A percentile compares a stretch with the other conserved stretches of the same genome.
phyloP scores from a whole-genome alignment of 2,329 filamentous ascomycete genomes.

The Thielaviopsis cerberus region DNA sequence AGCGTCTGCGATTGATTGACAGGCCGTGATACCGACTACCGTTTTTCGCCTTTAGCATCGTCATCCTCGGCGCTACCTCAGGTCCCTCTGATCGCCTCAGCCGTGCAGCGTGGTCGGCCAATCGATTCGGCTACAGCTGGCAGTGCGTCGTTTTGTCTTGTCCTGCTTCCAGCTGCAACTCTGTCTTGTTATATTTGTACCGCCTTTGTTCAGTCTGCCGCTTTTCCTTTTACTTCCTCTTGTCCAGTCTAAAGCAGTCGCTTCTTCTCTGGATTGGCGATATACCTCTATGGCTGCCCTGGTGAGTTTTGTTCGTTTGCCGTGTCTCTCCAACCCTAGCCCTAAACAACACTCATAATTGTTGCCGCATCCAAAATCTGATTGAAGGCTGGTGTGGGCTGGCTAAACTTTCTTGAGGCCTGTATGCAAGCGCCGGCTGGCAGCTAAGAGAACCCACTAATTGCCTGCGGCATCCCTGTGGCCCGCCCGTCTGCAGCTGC shows the following conservation, averaged over 20 bases:
- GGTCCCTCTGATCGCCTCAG: background rate
- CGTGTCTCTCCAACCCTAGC: background rate
- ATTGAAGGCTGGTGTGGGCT: background rate
- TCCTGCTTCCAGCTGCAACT: background rate
- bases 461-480: background rate
- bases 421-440: background rate
- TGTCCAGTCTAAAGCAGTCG: no score
- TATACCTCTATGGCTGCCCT: conserved; percentile 8
- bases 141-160: background rate
- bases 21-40: background rate
- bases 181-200: background rate
- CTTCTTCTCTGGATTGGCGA: background rate
- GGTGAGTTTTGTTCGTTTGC: conserved; percentile 4
- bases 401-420: no score
- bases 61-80: conserved; percentile 34
- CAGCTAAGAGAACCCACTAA: background rate
- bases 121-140: background rate
- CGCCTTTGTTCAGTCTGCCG: background rate
- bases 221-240: background rate
- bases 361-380: background rate
- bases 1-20: background rate
- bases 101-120: background rate
- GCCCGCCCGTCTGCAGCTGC: background rate
- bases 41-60: background rate
- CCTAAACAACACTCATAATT: background rate